Evolutionary conservation across 768 basidiomycete species (phyloP).

Genomic region (Glaciozyma antarctica): DNA sequence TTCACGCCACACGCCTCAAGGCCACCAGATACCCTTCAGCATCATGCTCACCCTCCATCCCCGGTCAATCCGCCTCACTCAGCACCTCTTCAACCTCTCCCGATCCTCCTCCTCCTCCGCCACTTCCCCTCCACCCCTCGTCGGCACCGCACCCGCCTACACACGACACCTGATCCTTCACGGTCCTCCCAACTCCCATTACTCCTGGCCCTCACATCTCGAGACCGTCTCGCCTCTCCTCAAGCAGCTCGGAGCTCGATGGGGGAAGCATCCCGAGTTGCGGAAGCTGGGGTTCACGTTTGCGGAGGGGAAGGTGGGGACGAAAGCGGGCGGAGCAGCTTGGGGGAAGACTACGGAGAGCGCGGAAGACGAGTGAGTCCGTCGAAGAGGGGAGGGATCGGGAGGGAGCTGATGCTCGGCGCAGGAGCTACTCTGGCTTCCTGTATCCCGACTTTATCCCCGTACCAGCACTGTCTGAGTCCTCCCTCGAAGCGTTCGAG

Average conservation of each 20-base stretch:
- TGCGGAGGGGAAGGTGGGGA: slow-evolving; percentile 4
- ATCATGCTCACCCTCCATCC: not conserved
- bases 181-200: slow-evolving; percentile 8
- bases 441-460: slow-evolving; percentile 27
- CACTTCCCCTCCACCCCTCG: not conserved
- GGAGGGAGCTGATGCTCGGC: not conserved
- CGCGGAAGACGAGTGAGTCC: slow-evolving; percentile 10
- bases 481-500: slow-evolving; percentile 17
- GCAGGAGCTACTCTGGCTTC: slow-evolving; percentile 24
- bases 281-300: slow-evolving; percentile 11
- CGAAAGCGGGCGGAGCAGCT: not conserved
- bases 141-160: not conserved
- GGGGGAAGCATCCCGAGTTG: not conserved
- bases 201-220: slow-evolving; percentile 31
- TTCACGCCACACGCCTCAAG: not conserved
- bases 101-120: not conserved
- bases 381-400: not conserved
- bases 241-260: slow-evolving; percentile 11
- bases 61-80: not conserved
- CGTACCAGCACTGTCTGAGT: slow-evolving; percentile 5
- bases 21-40: not conserved
- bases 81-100: not conserved
- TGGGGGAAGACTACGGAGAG: not conserved
- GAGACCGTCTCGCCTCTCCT: slow-evolving; percentile 27
- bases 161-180: slow-evolving; percentile 32